A percentile compares a stretch with the other conserved stretches of the same genome.
Evolutionary conservation across 345 rosid species (phyloP).

Genomic region (Eucalyptus leucophloia): DNA sequence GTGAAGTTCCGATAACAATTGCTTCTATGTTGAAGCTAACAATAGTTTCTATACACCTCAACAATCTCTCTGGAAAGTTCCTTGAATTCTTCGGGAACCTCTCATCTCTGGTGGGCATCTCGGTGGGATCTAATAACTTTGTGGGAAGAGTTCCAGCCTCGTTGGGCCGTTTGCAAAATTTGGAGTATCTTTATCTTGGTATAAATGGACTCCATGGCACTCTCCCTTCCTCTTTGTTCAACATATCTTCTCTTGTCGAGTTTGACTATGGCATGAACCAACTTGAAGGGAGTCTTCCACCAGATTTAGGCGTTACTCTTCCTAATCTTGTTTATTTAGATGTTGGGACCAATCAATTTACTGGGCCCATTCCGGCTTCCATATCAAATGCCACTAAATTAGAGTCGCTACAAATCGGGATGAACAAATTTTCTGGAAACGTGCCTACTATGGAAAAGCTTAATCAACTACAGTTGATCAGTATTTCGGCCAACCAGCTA

Average conservation of each 20-base stretch:
- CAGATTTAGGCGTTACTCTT: neutral
- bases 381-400: no score
- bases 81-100: neutral
- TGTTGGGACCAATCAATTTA: neutral
- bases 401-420: accelerated
- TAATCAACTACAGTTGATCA: neutral
- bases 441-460: no score
- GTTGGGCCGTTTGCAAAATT: neutral
- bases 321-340: neutral
- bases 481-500: neutral
- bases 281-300: slow-evolving; percentile 2
- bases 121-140: neutral
- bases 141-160: slow-evolving; percentile 1
- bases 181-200: neutral
- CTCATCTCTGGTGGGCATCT: neutral
- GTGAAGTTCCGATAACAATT: no score
- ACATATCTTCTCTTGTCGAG: neutral
- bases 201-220: neutral
- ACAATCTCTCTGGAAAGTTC: neutral
- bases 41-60: accelerated
- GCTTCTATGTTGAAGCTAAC: no score
- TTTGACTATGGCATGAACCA: neutral
- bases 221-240: neutral
- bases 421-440: no score
- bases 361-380: neutral